Conservation (phyloP, 352 stramenopile genomes). For the Globisporangium nodosum region DNA sequence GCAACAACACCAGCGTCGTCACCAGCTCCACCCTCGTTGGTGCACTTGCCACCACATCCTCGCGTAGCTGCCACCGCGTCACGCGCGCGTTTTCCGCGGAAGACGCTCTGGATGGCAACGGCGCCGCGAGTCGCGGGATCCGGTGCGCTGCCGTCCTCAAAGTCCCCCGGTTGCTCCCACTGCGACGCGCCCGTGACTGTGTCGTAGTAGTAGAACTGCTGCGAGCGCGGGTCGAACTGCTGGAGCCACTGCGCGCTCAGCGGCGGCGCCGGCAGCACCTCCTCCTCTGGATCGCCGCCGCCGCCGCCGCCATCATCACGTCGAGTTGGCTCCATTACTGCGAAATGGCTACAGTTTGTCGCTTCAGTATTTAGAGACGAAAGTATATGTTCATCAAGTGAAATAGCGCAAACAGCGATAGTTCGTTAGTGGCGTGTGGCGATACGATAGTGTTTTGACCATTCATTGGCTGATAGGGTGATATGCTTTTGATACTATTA, state of each 20-base stretch:
- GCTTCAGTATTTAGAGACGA: too few relatives aligned
- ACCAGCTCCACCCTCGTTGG: neutral
- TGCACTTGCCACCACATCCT: neutral
- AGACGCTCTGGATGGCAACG: conserved; percentile 53
- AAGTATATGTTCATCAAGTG: too few relatives aligned
- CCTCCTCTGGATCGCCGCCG: neutral
- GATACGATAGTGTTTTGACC: too few relatives aligned
- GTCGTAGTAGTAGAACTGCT: conserved; percentile 51
- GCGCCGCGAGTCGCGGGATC: conserved; percentile 30
- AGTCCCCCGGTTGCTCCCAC: conserved; percentile 37
- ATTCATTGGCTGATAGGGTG: too few relatives aligned
- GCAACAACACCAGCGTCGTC: neutral
- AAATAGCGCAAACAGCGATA: too few relatives aligned
- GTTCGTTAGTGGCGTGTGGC: too few relatives aligned
- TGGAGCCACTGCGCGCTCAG: conserved; percentile 26
- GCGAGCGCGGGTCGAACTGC: conserved; percentile 36
- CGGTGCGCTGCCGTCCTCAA: conserved; percentile 13
- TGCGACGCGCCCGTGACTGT: conserved; percentile 24
- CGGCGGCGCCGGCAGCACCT: neutral
- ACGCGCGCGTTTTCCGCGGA: conserved; percentile 34
- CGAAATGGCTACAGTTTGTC: too few relatives aligned
- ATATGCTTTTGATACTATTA: too few relatives aligned
- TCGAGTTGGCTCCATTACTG: too few relatives aligned
- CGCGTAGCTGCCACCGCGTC: conserved; percentile 9
- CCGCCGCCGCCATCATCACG: neutral